Evolutionary conservation across 495 filamentous ascomycete species (phyloP), one percentile per base, ranked within the genome.

Genomic region (Sphaerosporella brunnea): DNA sequence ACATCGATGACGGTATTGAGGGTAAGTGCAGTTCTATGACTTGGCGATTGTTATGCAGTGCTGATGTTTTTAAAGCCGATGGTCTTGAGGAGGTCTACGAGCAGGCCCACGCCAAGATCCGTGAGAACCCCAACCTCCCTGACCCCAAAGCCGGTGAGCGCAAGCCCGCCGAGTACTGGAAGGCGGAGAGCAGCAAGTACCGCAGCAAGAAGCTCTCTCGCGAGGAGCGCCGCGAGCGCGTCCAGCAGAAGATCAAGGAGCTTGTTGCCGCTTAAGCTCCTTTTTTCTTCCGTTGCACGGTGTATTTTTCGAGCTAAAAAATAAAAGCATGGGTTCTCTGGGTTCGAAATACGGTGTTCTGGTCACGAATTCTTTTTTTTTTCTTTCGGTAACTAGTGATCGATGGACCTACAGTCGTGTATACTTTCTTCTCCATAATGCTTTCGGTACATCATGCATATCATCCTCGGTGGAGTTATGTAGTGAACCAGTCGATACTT

Each of bases 81-180:
- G 84, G 84, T 54, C 73, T 99, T 39, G 90, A 99, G 83, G 92
- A 99, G 57, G 67, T 96, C 63, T 99, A 96, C 74, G 61, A 69
- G 41, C 84, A 95, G 65, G 88, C 86, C 49, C 92, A 99, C 77
- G 79, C 82, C 68, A 78, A 80, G 64, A 99, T 99, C 74, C 87
- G 90, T 57, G 92, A 87, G 73, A 80, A 96, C 69, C 90, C 90
- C 64, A 90, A 79, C 73, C 93, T 94, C 78, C 86, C 88, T 75
- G n/a, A n/a, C n/a, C 77, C 74, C 52, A 83, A 87, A 63, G 71
- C 78, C 36, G 85, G 73, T 26, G 60, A 73, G 65, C 82, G 85
- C 76, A 95, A 94, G 84, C 73, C 66, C 69, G 94, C 93, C 80
- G 90, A 83, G 54, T 74, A 93, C 72, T 94, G 80, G 77, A 99